Evolutionary conservation across 2,329 filamentous ascomycete genomes (phyloP).

Genomic region (Boeremia exigua): DNA sequence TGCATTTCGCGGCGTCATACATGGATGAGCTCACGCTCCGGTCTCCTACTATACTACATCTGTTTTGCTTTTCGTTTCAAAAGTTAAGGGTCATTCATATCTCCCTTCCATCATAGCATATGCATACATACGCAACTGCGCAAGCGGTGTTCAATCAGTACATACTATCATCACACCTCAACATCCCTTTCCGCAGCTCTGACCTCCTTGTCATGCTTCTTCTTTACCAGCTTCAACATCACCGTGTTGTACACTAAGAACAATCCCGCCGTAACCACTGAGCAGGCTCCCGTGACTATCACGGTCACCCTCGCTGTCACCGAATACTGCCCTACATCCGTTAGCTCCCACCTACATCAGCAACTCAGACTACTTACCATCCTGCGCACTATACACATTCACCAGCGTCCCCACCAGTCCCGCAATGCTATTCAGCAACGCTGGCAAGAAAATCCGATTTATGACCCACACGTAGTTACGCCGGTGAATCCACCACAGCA

Average conservation of each 20-base stretch:
- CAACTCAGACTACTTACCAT: constrained; percentile 33
- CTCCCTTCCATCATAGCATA: background rate
- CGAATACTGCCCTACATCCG: constrained; percentile 29
- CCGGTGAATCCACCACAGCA: constrained; percentile 54
- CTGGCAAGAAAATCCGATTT: constrained; percentile 57
- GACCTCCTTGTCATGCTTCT: constrained; percentile 39
- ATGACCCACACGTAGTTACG: constrained; percentile 63
- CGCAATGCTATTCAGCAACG: constrained; percentile 55
- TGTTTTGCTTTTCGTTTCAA: background rate
- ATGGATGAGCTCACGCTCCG: constrained; percentile 2
- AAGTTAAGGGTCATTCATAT: background rate
- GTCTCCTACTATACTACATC: background rate
- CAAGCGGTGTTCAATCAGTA: background rate
- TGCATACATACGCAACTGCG: background rate
- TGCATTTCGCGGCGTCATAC: constrained; percentile 9
- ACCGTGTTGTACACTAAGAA: constrained; percentile 48
- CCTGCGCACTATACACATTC: constrained; percentile 57
- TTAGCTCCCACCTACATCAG: background rate
- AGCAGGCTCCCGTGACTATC: constrained; percentile 46
- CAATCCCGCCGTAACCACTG: constrained; percentile 39
- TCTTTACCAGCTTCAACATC: constrained; percentile 42
- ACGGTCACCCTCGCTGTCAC: constrained; percentile 53
- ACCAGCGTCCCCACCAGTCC: constrained; percentile 59
- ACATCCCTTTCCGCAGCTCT: constrained; percentile 22
- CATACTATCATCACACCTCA: background rate